phyloP scores from a whole-genome alignment of 78 protist genomes.

The Dictyostelium firmibasis region DNA sequence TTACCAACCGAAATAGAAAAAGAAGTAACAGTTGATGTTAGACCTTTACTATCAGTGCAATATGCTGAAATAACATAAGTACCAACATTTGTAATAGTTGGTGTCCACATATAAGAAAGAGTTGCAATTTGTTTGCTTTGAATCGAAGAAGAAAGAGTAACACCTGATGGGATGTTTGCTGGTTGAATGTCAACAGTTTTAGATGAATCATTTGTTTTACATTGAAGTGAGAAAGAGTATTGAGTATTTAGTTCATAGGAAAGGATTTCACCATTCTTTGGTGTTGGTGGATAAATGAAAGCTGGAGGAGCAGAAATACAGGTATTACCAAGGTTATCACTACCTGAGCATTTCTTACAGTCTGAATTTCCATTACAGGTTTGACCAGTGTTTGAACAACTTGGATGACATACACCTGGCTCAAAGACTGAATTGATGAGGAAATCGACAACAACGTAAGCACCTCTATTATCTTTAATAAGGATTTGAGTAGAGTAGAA shows the following conservation, averaged over 20 bases:
- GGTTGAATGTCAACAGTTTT: not conserved
- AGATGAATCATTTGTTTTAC: not conserved
- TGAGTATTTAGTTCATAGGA: not conserved
- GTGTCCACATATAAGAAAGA: not conserved
- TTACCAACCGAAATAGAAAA: constrained; percentile 13
- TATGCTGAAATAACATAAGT: constrained; percentile 19
- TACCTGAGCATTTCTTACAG: not conserved
- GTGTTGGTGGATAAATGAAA: constrained; percentile 10
- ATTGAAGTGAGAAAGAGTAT: not conserved
- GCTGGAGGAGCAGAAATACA: not conserved
- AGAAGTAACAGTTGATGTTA: constrained; percentile 5
- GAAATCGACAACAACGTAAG: constrained; percentile 56
- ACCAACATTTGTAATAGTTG: not conserved
- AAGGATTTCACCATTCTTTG: not conserved
- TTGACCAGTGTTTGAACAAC: not conserved
- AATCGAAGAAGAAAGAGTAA: not conserved
- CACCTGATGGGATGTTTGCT: constrained; percentile 29
- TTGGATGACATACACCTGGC: constrained; percentile 7
- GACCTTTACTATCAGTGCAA: constrained; percentile 12
- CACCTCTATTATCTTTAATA: not conserved
- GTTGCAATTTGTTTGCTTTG: not conserved
- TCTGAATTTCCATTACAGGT: not conserved
- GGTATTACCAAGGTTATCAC: not conserved
- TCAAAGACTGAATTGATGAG: constrained; percentile 17
- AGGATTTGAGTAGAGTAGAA: constrained; percentile 38